Base-by-base conservation (phyloP, 352 stramenopile species). In the Globisporangium uncinulatum region DNA sequence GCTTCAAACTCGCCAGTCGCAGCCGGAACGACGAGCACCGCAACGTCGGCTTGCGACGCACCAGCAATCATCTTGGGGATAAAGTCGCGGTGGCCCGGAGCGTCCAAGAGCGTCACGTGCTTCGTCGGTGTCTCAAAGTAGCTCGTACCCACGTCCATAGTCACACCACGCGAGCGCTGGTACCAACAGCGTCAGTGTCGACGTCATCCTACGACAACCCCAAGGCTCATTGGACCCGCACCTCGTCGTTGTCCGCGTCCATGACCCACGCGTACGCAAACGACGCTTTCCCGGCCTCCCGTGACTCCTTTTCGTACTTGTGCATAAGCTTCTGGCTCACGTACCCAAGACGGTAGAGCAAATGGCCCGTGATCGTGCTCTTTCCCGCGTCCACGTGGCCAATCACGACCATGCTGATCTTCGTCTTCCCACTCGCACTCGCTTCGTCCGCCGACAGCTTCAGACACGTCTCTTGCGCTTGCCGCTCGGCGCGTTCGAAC, bases 321-420 rank as follows among this genome's bases (percentile, higher is more conserved):
- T 95, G 89, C 76, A 97, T 89, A 31, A 89, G 67, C 36, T 78
- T 72, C 63, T 92, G 75, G 69, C 72, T 92, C 61, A 97, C 85
- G 69, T 96, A 92, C 45, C 89, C 85, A 0, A 97, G 68, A 36
- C 94, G 79, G 62, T 96, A 92, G 15, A 99, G 76, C 65, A 99
- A 74, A 57, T 98, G 96, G 1, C 97, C 97, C 47, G 96, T 99
- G 60, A 99, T 87, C 1, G 97, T 99, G 46, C 89, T 98, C 80
- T 99, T 99, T 34, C 97, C 97, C 3, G 94, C 91, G 73, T 99
- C 97, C 14, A 99, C 97, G 62, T 99, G 97, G 15, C 97, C 97
- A 39, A 98, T 86, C 29, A 99, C 90, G 34, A 99, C 94, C 80
- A 99, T 92, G 53, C 86, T 97, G 57, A 98, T 85, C 74, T 84